A percentile compares a stretch with the other conserved stretches of the same genome.
These are phyloP conservation scores for Cylindrodendrum hubeiense DNA, from an alignment of 2,329 filamentous ascomycete genomes.

Conservation along the genomic window DNA sequence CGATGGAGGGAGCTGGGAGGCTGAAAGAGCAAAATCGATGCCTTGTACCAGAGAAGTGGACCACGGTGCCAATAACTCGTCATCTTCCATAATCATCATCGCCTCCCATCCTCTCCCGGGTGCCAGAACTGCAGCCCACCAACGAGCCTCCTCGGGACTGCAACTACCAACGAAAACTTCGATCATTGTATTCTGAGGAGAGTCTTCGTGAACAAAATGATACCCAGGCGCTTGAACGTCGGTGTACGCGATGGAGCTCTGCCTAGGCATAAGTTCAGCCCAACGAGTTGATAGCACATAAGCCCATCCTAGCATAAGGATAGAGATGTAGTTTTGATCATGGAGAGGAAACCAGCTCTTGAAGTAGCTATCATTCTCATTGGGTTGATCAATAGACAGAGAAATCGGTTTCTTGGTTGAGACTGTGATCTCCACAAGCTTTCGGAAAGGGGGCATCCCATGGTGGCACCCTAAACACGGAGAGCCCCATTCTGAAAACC, in stretches of 20 bases:
- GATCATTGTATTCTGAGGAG: neutral
- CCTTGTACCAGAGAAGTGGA: neutral
- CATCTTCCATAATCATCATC: constrained; percentile 4
- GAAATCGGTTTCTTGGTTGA: neutral
- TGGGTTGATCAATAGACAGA: neutral
- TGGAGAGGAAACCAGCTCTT: neutral
- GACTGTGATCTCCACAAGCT: neutral
- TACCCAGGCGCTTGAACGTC: neutral
- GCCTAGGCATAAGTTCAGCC: constrained; percentile 6
- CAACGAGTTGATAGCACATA: constrained; percentile 21
- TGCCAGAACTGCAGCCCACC: constrained; percentile 19
- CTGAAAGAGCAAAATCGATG: constrained; percentile 1
- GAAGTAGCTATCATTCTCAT: neutral
- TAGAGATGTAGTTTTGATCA: neutral
- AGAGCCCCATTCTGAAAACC: neutral
- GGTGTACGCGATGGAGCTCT: constrained; percentile 3
- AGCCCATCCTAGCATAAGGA: constrained; percentile 10
- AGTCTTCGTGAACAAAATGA: neutral
- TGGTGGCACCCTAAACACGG: neutral
- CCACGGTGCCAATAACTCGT: constrained; percentile 14
- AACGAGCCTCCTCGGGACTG: constrained; percentile 5
- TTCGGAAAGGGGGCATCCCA: neutral
- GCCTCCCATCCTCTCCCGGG: constrained; percentile 9
- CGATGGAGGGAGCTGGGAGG: neutral
- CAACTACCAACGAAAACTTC: constrained; percentile 1